Percentiles rank a stretch among this genome's conserved stretches.
Evolutionary conservation across 257 asterid species (phyloP).

Genomic region (Jacaranda mimosifolia): DNA sequence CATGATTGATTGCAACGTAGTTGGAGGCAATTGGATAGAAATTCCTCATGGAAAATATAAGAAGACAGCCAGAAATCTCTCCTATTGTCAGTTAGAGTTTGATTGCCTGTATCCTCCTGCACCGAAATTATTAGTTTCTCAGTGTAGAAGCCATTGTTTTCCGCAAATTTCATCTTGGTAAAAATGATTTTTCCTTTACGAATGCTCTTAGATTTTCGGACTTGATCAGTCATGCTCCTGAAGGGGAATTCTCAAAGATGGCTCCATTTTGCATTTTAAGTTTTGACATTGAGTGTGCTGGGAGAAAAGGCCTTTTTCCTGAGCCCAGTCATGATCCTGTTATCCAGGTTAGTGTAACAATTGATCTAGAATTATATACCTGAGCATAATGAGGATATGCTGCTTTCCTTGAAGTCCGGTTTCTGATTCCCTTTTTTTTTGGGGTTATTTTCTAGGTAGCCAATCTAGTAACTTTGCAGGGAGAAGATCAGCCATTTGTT

Average conservation of each 20-base stretch:
- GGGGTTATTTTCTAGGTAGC: constrained; percentile 69
- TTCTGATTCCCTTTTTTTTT: constrained; percentile 32
- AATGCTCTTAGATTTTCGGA: constrained; percentile 67
- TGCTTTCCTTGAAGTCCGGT: constrained; percentile 35
- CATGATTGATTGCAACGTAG: constrained; percentile 94
- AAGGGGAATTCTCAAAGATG: constrained; percentile 97
- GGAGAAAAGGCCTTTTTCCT: constrained; percentile 97
- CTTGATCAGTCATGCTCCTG: constrained; percentile 90
- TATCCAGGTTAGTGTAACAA: constrained; percentile 70
- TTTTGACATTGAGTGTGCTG: constrained; percentile 99
- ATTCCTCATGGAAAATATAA: constrained; percentile 82
- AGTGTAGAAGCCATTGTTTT: constrained; percentile 1
- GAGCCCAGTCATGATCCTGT: constrained; percentile 99
- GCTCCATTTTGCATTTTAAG: constrained; percentile 98
- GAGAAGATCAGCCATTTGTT: constrained; percentile 88
- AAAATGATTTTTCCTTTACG: constrained; percentile 52
- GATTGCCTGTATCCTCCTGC: constrained; percentile 93
- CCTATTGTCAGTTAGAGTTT: constrained; percentile 88
- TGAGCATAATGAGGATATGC: constrained; percentile 12
- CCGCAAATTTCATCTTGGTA: constrained; percentile 24
- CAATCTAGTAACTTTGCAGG: constrained; percentile 93
- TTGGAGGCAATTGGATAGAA: constrained; percentile 99
- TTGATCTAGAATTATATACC: constrained; percentile 8
- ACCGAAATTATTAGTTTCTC: constrained; percentile 25
- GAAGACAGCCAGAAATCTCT: constrained; percentile 60